Evolutionary conservation across 2,329 filamentous ascomycete species (phyloP).

Genomic region (Ophiostoma himal-ulmi): DNA sequence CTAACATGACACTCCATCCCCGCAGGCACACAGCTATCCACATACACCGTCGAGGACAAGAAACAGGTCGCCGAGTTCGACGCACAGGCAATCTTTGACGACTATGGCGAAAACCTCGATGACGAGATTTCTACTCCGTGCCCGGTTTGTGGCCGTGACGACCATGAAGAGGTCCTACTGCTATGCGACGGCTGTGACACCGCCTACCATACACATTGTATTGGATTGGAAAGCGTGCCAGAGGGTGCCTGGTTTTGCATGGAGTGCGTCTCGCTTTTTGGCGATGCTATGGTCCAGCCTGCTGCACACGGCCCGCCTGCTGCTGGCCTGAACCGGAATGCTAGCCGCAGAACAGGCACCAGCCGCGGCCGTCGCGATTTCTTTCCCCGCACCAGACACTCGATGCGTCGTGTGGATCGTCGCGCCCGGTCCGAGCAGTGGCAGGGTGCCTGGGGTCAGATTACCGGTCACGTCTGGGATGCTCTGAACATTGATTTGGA

Average conservation of each 20-base stretch:
- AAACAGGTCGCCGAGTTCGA: conserved; percentile 89
- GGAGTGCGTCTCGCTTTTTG: conserved; percentile 59
- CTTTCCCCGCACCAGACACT: conserved; percentile 52
- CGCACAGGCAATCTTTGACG: conserved; percentile 64
- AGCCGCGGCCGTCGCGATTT: conserved; percentile 33
- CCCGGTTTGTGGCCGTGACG: conserved; percentile 73
- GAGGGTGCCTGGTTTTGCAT: conserved; percentile 85
- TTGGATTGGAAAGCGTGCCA: conserved; percentile 73
- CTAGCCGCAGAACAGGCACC: conserved; percentile 14
- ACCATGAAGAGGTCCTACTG: conserved; percentile 77
- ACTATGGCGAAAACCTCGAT: conserved; percentile 67
- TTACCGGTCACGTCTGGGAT: conserved; percentile 58
- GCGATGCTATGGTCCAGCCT: conserved; percentile 34
- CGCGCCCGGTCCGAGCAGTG: conserved; percentile 72
- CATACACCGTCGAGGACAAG: conserved; percentile 68
- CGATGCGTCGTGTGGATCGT: conserved; percentile 47
- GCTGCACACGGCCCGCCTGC: conserved; percentile 30
- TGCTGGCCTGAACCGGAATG: conserved; percentile 20
- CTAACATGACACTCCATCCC: conserved; percentile 21
- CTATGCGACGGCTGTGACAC: conserved; percentile 89
- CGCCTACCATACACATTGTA: conserved; percentile 85
- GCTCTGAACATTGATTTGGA: conserved; percentile 71
- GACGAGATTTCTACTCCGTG: conserved; percentile 69
- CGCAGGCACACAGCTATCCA: conserved; percentile 50
- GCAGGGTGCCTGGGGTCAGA: conserved; percentile 76